phyloP scores from a whole-genome alignment of 257 asterid genomes.

The Paraleonurus japonicus region DNA sequence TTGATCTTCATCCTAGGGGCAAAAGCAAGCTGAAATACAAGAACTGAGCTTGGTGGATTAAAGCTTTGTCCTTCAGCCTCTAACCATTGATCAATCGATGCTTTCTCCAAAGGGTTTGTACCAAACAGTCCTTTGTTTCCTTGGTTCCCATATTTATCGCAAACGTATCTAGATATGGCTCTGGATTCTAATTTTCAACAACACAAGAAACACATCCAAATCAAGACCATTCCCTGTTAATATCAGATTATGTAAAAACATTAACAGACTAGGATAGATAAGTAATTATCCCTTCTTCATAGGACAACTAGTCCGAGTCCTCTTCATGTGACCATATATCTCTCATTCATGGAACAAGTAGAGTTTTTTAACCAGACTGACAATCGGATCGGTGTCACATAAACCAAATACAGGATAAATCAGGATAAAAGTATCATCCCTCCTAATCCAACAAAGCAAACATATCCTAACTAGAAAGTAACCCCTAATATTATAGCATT shows the following conservation, averaged over 20 bases:
- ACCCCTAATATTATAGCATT: too few species aligned
- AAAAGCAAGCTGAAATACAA: constrained; percentile 68
- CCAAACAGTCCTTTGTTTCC: constrained; percentile 60
- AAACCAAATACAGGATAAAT: too few species aligned
- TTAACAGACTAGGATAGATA: background rate
- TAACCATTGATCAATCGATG: constrained; percentile 83
- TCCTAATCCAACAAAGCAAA: too few species aligned
- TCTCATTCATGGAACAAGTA: too few species aligned
- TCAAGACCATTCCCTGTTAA: background rate
- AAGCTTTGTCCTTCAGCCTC: constrained; percentile 75
- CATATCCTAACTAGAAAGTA: too few species aligned
- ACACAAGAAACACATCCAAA: background rate
- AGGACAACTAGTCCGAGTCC: too few species aligned
- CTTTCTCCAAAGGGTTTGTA: constrained; percentile 61
- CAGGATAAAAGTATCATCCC: too few species aligned
- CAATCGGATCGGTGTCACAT: too few species aligned
- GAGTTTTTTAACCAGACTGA: too few species aligned
- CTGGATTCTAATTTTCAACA: constrained; percentile 53
- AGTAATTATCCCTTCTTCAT: too few species aligned
- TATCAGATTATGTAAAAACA: background rate
- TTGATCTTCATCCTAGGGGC: constrained; percentile 74
- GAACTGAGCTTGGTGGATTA: constrained; percentile 61
- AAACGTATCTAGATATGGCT: constrained; percentile 62
- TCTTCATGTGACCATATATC: too few species aligned
- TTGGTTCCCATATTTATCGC: constrained; percentile 63